These are phyloP conservation scores for Kurtzmaniella natalensis DNA, from an alignment of 1,139 yeast species.

Conservation along the genomic window DNA sequence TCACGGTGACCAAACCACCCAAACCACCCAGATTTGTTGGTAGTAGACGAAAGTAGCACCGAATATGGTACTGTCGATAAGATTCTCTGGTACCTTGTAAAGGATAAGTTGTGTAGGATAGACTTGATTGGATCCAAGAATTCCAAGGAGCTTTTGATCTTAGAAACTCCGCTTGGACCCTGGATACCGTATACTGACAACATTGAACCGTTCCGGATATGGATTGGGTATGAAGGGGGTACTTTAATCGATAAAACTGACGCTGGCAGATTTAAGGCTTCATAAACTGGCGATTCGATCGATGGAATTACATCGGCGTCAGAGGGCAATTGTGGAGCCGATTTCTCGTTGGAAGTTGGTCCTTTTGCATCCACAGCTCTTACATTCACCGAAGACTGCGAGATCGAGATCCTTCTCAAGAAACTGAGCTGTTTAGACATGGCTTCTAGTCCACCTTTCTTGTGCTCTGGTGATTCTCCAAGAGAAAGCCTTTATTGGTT, in stretches of 20 bases:
- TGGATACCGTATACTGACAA: conserved; percentile 42
- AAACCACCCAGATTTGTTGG: conserved; percentile 18
- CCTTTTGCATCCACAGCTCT: neutral
- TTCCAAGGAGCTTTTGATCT: conserved; percentile 28
- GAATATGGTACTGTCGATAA: conserved; percentile 47
- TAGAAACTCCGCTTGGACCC: conserved; percentile 14
- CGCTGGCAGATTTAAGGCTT: conserved; percentile 42
- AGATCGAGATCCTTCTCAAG: neutral
- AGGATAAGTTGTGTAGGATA: conserved; percentile 37
- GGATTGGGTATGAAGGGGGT: conserved; percentile 57
- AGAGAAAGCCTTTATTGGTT: no score
- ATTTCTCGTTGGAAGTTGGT: neutral
- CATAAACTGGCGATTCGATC: conserved; percentile 24
- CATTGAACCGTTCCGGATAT: conserved; percentile 43
- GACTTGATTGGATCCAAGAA: conserved; percentile 34
- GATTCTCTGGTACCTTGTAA: conserved; percentile 40
- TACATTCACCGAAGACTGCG: neutral
- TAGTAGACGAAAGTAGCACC: conserved; percentile 32
- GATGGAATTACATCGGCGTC: conserved; percentile 11
- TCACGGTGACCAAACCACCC: conserved; percentile 6
- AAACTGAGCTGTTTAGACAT: neutral
- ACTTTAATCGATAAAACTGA: conserved; percentile 40
- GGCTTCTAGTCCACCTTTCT: no score
- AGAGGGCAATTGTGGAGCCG: neutral
- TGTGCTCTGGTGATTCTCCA: conserved; percentile 1